Evolutionary conservation across 345 rosid species (phyloP).

Genomic region (Salix exigua): DNA sequence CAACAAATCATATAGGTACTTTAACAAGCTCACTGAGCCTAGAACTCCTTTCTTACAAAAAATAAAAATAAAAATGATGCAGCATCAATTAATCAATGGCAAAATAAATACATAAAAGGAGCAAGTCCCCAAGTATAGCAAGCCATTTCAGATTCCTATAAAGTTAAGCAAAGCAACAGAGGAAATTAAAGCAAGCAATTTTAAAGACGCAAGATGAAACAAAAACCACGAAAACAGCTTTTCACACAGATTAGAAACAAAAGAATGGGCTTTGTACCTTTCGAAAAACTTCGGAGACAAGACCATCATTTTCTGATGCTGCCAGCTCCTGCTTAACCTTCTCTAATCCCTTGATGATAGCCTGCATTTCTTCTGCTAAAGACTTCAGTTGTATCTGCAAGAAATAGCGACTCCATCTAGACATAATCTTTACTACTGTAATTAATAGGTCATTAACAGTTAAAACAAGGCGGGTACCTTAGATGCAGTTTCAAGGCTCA

Average conservation of each 20-base stretch:
- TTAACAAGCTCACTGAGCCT: not conserved
- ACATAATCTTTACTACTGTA: slow-evolving; percentile 3
- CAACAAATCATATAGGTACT: not conserved
- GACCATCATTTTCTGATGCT: slow-evolving; percentile 92
- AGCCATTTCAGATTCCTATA: not conserved
- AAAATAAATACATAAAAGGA: too few relatives aligned
- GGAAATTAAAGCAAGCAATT: not conserved
- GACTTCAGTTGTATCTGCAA: slow-evolving; percentile 93
- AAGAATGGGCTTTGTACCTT: slow-evolving; percentile 42
- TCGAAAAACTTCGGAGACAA: slow-evolving; percentile 80
- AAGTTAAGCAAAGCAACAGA: not conserved
- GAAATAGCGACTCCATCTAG: slow-evolving; percentile 13
- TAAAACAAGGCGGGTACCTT: slow-evolving; percentile 50
- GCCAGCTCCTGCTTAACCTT: slow-evolving; percentile 82
- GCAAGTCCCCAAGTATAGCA: too few relatives aligned
- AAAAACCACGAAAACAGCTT: slow-evolving; percentile 5
- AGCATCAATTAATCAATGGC: too few relatives aligned
- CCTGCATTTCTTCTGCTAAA: slow-evolving; percentile 99
- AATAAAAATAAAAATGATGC: too few relatives aligned
- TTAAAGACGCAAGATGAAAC: not conserved
- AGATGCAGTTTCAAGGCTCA: slow-evolving; percentile 77
- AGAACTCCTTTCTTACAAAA: too few relatives aligned
- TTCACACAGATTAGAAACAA: not conserved
- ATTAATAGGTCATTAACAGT: not conserved
- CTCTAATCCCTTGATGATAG: slow-evolving; percentile 89